phyloP scores from a whole-genome alignment of 2,329 filamentous ascomycete genomes.

The Ceratocystis lukuohia region DNA sequence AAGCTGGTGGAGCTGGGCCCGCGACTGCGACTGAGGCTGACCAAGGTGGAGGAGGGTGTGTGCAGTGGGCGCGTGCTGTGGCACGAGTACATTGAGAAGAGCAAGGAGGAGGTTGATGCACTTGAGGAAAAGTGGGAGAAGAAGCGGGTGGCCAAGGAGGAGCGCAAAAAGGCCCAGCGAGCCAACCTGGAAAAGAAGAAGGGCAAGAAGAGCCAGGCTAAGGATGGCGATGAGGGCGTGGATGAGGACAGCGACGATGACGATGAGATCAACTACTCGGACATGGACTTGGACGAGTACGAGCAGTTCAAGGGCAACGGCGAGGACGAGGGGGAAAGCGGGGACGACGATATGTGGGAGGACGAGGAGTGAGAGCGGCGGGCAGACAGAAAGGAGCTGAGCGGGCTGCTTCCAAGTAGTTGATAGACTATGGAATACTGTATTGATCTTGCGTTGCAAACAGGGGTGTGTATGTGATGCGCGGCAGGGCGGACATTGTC shows the following conservation, averaged over 20 bases:
- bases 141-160: conserved; percentile 66
- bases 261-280: conserved; percentile 24
- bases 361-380: conserved; percentile 13
- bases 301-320: conserved; percentile 24
- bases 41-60: conserved; percentile 91
- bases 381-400: neutral
- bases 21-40: conserved; percentile 73
- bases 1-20: conserved; percentile 89
- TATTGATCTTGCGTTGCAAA: too few species aligned
- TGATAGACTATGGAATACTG: neutral
- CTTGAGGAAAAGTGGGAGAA: conserved; percentile 75
- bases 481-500: too few species aligned
- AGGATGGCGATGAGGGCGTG: conserved; percentile 27
- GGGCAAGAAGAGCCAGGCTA: conserved; percentile 31
- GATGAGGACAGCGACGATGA: conserved; percentile 30
- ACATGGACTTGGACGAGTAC: conserved; percentile 33
- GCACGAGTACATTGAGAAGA: conserved; percentile 90
- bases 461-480: too few species aligned
- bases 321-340: conserved; percentile 11
- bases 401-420: neutral
- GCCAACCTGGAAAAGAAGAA: conserved; percentile 85
- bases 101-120: conserved; percentile 58
- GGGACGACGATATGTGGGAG: conserved; percentile 17
- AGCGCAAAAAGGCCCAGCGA: conserved; percentile 66
- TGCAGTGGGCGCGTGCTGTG: conserved; percentile 88